Evolutionary conservation across 139 green algal genomes (phyloP).

Genomic region (Chlorella sp.): DNA sequence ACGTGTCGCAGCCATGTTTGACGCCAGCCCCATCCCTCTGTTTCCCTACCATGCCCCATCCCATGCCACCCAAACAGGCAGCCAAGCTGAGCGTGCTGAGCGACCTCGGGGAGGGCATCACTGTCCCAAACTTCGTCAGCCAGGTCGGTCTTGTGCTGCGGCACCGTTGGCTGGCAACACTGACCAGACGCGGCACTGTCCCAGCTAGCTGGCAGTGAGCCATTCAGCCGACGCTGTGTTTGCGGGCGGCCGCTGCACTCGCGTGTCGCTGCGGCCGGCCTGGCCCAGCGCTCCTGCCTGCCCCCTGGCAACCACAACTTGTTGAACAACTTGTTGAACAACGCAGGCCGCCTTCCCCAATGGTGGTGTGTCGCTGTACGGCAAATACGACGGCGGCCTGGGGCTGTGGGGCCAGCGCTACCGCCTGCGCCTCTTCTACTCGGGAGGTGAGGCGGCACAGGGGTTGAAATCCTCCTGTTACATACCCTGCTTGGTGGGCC

Average conservation of each 20-base stretch:
- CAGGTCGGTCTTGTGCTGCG: neutral
- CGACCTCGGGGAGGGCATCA: slow-evolving; percentile 9
- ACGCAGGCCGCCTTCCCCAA: slow-evolving; percentile 6
- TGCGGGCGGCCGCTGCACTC: too few species aligned
- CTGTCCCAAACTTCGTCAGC: neutral
- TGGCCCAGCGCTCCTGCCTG: neutral
- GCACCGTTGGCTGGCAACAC: too few species aligned
- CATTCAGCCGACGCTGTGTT: too few species aligned
- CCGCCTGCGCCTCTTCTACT: slow-evolving; percentile 28
- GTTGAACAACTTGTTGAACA: too few species aligned
- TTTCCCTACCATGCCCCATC: too few species aligned
- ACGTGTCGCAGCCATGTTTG: too few species aligned
- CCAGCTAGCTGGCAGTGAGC: too few species aligned
- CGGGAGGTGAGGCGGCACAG: neutral
- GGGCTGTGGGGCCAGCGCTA: neutral
- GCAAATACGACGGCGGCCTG: neutral
- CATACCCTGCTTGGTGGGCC: neutral
- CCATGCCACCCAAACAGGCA: neutral
- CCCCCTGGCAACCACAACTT: too few species aligned
- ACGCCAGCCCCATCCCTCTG: too few species aligned
- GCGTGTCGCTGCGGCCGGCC: neutral
- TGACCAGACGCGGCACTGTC: too few species aligned
- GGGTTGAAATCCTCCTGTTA: neutral
- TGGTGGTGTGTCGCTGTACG: neutral
- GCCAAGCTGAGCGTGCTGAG: slow-evolving; percentile 9